Evolutionary conservation across 192 early-diverging fungal genomes (phyloP), one percentile per base, ranked within the genome.

Genomic region (Diversispora epigaea): DNA sequence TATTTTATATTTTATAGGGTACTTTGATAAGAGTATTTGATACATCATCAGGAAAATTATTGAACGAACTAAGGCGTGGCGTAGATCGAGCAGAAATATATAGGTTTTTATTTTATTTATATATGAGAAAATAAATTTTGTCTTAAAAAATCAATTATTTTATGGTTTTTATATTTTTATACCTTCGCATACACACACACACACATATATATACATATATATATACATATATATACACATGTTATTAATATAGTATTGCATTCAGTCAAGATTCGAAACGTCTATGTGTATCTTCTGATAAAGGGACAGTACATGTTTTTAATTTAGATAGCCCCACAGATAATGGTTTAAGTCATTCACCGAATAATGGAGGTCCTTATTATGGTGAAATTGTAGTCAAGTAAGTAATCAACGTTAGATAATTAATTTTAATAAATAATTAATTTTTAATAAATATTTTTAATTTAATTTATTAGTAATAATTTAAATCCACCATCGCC

Each of bases 291-390:
- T 91, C 94, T 6, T 94, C 92, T 0, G 95, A 97, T 82, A 95
- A 95, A 70, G 94, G 93, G 15, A 98, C 96, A 2, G 89, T 97
- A 6, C 96, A 98, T 78, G 84, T 98, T 10, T 98, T 98, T 75
- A 93, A 94, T 66, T 86, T 98, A 15, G 91, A 92, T 73, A 81
- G 85, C 9, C 77, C 83, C 0, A 76, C 80, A 4, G 79, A 76
- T 4, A 83, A 81, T 14, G 72, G 81, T 9, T 65, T 74, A 19
- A 78, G 81, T 21, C 83, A 81, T 49, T n/a, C 77, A 41, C 41
- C 82, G n/a, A 77, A 77, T 21, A 75, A 76, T 25, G 62, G 79
- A 17, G 86, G 82, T 0, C 81, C 88, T 4, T 82, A 84, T 6
- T 87, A 89, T 79, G 85, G 86, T 2, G 82, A 90, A 57, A 81